Conservation (phyloP, 352 stramenopile genomes). For the Pythium sukuiense region DNA sequence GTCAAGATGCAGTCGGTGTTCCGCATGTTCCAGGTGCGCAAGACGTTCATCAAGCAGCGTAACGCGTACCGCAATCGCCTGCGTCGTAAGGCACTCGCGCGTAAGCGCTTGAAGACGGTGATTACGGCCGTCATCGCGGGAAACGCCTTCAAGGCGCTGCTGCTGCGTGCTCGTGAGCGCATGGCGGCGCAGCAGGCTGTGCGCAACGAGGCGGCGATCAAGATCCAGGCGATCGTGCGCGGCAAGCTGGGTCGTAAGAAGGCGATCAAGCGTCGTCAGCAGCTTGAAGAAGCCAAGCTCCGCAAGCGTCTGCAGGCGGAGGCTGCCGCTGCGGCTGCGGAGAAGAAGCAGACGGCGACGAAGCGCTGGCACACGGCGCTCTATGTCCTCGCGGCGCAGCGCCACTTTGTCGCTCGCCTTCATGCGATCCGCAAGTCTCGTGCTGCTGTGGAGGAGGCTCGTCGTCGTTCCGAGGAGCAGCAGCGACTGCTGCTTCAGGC, state of each 20-base stretch:
- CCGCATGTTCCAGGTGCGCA: conserved; percentile 85
- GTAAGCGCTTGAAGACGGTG: conserved; percentile 71
- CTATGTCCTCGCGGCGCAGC: conserved; percentile 67
- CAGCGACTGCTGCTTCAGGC: conserved; percentile 54
- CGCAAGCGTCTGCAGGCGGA: conserved; percentile 77
- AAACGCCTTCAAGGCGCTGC: conserved; percentile 71
- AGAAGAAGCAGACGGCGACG: conserved; percentile 80
- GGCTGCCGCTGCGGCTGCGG: conserved; percentile 52
- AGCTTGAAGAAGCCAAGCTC: conserved; percentile 76
- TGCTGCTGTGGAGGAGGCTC: conserved; percentile 75
- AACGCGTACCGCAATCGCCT: conserved; percentile 66
- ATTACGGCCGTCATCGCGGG: conserved; percentile 61
- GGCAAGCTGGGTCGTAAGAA: conserved; percentile 79
- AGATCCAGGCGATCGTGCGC: conserved; percentile 83
- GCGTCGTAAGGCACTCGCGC: conserved; percentile 63
- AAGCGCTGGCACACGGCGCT: conserved; percentile 77
- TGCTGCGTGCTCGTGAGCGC: conserved; percentile 50
- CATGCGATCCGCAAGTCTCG: conserved; percentile 81
- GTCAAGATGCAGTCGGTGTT: conserved; percentile 84
- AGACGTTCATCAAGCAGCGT: conserved; percentile 74
- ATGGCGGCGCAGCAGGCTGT: conserved; percentile 30
- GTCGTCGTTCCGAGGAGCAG: conserved; percentile 71
- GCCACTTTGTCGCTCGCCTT: conserved; percentile 78
- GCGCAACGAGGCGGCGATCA: conserved; percentile 42
- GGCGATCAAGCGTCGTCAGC: conserved; percentile 55